Percentiles rank a stretch among this genome's conserved stretches.
phyloP scores from a whole-genome alignment of 163 green algal species.

The Chlamydomonas reinhardtii region DNA sequence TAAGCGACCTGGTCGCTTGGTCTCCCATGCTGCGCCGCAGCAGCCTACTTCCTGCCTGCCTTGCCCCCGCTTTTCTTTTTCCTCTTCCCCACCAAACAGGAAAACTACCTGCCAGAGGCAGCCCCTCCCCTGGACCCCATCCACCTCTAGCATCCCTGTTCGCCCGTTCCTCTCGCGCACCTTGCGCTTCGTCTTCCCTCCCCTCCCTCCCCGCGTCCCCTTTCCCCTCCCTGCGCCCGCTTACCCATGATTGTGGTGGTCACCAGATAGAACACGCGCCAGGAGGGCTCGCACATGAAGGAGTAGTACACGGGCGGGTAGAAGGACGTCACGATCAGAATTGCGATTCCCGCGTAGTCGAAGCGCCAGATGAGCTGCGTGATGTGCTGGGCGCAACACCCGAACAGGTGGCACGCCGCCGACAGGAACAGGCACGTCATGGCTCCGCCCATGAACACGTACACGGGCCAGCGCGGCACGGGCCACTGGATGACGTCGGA shows the following conservation, averaged over 20 bases:
- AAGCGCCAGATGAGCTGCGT: constrained; percentile 90
- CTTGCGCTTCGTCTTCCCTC: background rate
- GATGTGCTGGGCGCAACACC: constrained; percentile 79
- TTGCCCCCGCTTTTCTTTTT: no score
- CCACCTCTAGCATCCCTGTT: background rate
- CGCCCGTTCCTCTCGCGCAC: no score
- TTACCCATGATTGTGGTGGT: constrained; percentile 79
- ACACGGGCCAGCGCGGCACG: constrained; percentile 69
- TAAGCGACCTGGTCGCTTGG: no score
- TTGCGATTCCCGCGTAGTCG: constrained; percentile 96
- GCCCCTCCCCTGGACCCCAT: background rate
- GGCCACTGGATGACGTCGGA: constrained; percentile 65
- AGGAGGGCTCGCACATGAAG: constrained; percentile 89
- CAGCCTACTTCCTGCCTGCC: no score
- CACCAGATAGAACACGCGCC: constrained; percentile 85
- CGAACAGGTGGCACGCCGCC: constrained; percentile 88
- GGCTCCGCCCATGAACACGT: constrained; percentile 84
- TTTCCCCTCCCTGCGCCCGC: background rate
- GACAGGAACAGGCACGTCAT: constrained; percentile 90
- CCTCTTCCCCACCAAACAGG: no score
- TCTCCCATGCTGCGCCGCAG: no score
- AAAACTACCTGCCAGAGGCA: no score
- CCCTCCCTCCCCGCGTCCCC: background rate
- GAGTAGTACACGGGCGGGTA: constrained; percentile 91
- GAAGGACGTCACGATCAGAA: constrained; percentile 95